Evolutionary conservation across 2,329 filamentous ascomycete species (phyloP), one percentile per base, ranked within the genome.

Genomic region (Nigrospora osmanthi): DNA sequence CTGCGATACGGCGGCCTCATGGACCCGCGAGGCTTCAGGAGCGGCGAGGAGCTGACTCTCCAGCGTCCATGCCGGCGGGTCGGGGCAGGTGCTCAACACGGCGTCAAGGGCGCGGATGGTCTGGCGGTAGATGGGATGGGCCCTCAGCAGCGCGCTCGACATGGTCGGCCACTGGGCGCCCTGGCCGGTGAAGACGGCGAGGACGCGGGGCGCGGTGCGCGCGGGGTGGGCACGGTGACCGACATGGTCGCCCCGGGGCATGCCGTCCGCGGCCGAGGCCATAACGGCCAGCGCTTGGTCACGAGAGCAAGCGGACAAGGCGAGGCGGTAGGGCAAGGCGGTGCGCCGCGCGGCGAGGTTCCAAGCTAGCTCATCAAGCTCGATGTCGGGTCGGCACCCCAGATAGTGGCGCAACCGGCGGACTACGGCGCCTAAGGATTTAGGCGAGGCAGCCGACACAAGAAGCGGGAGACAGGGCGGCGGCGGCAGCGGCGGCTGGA

Each of bases 1-100:
- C 49, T 80, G 76, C 0, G 70, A 66, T 17, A 76, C 50, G 4
- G 64, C 61, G 0, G 71, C 65, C 15, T 63, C 52, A 10, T 64
- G 35, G 0, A 73, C 52, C 3, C 54, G 49, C 6, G 65, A 67
- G 1, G 39, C 31, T 1, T 46, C 43, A 1, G 46, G 34, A 0
- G 57, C 54, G 2, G 57, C 61, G 46, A 59, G 37, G 16, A 71
- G 61, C 44, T 67, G 57, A 3, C 58, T 47, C 51, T 61, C 58
- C 28, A 71, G 47, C 0, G 57, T 58, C 62, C 63, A 66, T 0
- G 48, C n/a, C 0, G 61, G 59, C 2, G 58, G 56, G 1, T 58
- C 35, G 2, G 51, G 48, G 38, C 47, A 47, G 5, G 40, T 28
- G 37, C 45, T 34, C 23, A 59, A 56, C 23, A 63, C 48, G 1